Percentiles rank a stretch among this genome's conserved stretches.
Evolutionary conservation across 2,329 filamentous ascomycete species (phyloP).

Genomic region (Penicillium sp.): DNA sequence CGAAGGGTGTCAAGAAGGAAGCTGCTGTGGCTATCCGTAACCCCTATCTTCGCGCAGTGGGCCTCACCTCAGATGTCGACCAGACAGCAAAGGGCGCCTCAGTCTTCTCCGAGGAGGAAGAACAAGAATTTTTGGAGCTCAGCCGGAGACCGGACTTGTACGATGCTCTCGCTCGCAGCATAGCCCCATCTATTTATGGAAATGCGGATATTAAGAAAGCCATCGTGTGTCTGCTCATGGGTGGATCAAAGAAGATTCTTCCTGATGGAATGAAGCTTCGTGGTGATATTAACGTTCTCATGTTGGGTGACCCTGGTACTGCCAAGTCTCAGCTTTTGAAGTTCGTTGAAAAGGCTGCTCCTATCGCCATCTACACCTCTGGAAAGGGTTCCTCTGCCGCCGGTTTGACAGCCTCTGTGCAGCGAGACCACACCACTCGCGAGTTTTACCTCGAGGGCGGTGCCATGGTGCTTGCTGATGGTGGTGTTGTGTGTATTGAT

Average conservation of each 20-base stretch:
- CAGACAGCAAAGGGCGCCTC: slow-evolving; percentile 82
- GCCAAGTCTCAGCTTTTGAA: slow-evolving; percentile 97
- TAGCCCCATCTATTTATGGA: slow-evolving; percentile 95
- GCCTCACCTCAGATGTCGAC: slow-evolving; percentile 86
- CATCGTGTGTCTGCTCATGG: slow-evolving; percentile 88
- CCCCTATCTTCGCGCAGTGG: slow-evolving; percentile 88
- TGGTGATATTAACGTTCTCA: slow-evolving; percentile 95
- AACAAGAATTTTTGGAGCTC: slow-evolving; percentile 92
- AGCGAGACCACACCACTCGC: slow-evolving; percentile 83
- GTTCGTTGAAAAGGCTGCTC: slow-evolving; percentile 93
- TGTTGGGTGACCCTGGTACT: slow-evolving; percentile 95
- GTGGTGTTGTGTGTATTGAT: slow-evolving; percentile 96
- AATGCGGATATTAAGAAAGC: slow-evolving; percentile 96
- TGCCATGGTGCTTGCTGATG: slow-evolving; percentile 96
- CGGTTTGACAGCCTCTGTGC: slow-evolving; percentile 94
- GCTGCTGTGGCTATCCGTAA: slow-evolving; percentile 92
- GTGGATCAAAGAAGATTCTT: slow-evolving; percentile 95
- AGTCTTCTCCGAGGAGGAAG: slow-evolving; percentile 88
- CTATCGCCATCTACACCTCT: slow-evolving; percentile 97
- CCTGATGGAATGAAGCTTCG: slow-evolving; percentile 96
- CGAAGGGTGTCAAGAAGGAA: slow-evolving; percentile 78
- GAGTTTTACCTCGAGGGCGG: slow-evolving; percentile 98
- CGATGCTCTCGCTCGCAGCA: slow-evolving; percentile 82
- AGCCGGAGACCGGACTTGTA: slow-evolving; percentile 92
- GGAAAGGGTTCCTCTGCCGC: slow-evolving; percentile 97